Evolutionary conservation across 495 filamentous ascomycete species (phyloP), one percentile per base, ranked within the genome.

Genomic region (Cercophora samala): DNA sequence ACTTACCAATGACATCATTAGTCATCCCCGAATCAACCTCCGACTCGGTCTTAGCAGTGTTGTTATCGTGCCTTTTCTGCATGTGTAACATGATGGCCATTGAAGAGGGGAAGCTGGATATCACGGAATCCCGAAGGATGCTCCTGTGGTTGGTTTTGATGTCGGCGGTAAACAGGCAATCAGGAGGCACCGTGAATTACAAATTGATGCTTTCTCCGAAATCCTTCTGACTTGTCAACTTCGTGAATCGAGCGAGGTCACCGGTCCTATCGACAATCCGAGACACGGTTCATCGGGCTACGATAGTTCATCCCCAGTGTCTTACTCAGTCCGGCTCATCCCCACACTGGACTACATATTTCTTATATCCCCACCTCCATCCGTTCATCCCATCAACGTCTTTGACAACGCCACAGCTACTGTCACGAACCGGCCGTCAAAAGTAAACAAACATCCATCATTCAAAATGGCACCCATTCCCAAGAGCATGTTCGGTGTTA

Each of bases 401-500:
- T 46, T 46, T 17, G 15, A 46, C 11, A 46, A 46, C 37, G 15
- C 8, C 37, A 46, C 2, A 0, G 9, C 11, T 13, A 13, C 37
- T 46, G 13, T 46, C 37, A 46, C 37, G 13, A 46, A 46, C 13
- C 15, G 1, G 5, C 37, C 2, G 9, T 13, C 15, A 5, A 9
- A 46, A 23, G 53, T 18, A 56, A 56, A 8, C 53, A 56, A 56
- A 56, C 1, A 18, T 18, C n/a, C 53, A 23, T 18, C 21, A 26
- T 0, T 24, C 64, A 63, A 58, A 25, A 70, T 71, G 68, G 51
- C 72, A 2, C 60, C 76, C 6, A 58, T 81, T 24, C 80, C 89
- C 62, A 83, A 83, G 54, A 90, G 86, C 51, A 92, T 92, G 92
- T 90, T 89, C 68, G 92, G 85, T 70, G 81, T 96, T 68, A 68